Base-by-base conservation (phyloP, 331 rosid species). In the Telfairia occidentalis region DNA sequence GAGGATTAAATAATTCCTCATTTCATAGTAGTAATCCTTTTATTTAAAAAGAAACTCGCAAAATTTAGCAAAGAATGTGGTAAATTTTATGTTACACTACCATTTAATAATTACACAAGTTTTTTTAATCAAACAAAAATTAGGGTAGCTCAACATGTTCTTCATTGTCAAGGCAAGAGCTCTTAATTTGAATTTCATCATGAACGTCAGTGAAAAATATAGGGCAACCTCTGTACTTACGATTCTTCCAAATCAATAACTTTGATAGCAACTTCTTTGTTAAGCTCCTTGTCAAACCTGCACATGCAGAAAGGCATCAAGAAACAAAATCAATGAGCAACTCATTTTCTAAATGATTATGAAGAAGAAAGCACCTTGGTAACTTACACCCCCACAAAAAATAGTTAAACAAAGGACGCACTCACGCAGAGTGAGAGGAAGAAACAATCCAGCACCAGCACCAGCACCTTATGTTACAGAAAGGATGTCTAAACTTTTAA, bases 221-320 rank as follows among this genome's bases (percentile, higher is more conserved):
- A 54, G 21, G 66, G 52, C 28, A 79, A 71, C 50, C 21, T 74
- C 26, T 82, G 74, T 73, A 89, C 97, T 90, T 90, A 95, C 97
- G 97, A 85, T 74, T 95, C 97, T 83, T 95, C 99, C 86, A 95
- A 86, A 88, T 95, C 99, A 21, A 95, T 95, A 73, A 95, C 96
- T 92, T 95, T 95, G 65, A 95, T 92, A 45, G 99, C 99, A 35
- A 92, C 97, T 81, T 81, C 89, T 85, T 84, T 95, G 86, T 89
- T 90, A 69, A 90, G 94, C 82, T 92, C 97, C 85, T 59, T 90
- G 86, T 95, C 99, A 76, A 90, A 92, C 89, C 99, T 95, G 90
- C 72, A 85, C 82, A 81, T 59, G 61, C 83, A 64, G 79, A 76
- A 76, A 77, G 35, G 24, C 35, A 46, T 71, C 57, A 79, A 50